Conservation (phyloP, 1,284 basidiomycete species). For the Taiwanofungus camphoratus region DNA sequence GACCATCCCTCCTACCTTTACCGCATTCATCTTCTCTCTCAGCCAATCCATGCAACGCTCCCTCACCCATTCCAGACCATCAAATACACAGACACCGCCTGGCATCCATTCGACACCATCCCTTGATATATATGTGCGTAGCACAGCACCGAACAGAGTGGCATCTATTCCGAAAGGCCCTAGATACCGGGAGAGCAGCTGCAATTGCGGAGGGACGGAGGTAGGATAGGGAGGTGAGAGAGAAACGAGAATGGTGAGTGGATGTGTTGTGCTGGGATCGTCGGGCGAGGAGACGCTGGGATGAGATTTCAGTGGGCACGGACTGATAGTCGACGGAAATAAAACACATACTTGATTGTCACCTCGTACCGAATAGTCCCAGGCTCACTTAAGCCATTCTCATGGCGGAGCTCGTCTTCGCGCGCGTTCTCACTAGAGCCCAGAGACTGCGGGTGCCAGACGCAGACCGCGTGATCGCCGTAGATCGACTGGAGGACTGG, state of each 20-base stretch:
- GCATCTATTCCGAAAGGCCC: conserved; percentile 74
- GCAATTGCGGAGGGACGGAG: conserved; percentile 71
- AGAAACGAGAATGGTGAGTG: conserved; percentile 65
- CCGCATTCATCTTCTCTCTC: conserved; percentile 50
- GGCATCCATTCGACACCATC: conserved; percentile 70
- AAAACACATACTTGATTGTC: conserved; percentile 38
- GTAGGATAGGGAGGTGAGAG: conserved; percentile 70
- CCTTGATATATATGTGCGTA: conserved; percentile 78
- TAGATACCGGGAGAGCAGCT: conserved; percentile 82
- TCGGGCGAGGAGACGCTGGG: conserved; percentile 10
- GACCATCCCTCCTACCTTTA: conserved; percentile 49
- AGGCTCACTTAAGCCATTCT: conserved; percentile 7
- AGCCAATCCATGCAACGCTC: conserved; percentile 71
- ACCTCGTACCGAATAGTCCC: conserved; percentile 63
- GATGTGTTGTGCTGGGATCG: conserved; percentile 6
- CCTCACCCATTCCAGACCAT: conserved; percentile 77
- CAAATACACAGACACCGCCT: conserved; percentile 81
- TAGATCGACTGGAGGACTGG: conserved; percentile 82
- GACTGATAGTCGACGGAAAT: not conserved
- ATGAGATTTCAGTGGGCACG: not conserved
- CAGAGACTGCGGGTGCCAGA: conserved; percentile 39
- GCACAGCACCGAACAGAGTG: conserved; percentile 67
- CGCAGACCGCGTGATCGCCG: conserved; percentile 55
- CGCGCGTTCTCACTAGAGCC: conserved; percentile 16
- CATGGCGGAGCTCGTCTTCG: conserved; percentile 17